Base-by-base conservation (phyloP, 108 stramenopile species). In the Aurantiochytrium sp. region DNA sequence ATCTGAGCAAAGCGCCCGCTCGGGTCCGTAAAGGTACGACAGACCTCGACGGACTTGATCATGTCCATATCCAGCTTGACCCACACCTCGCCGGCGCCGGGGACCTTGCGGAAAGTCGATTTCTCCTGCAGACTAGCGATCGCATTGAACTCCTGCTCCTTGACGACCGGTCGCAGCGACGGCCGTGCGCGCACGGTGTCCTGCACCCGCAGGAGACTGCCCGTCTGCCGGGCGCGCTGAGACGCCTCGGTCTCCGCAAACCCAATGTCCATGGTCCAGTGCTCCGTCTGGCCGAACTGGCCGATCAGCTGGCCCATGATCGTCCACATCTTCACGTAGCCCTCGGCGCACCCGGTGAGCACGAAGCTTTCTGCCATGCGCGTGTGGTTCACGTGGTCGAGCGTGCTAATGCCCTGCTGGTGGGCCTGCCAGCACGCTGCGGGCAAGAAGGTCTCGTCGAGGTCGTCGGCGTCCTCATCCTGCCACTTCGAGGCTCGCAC, bases 241-340 rank as follows among this genome's bases (percentile, higher is more conserved):
- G 0, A 6, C 6, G 21, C 30, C 30, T 81, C 42, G 0, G n/a
- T 24, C 39, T 81, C 42, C 10, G 39, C 0, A 81, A 48, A 81
- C 2, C 45, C 30, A 41, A 21, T 41, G 0, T 81, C 45, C 54
- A 85, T 53, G 15, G 36, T 22, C 88, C 88, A 88, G 2, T 15
- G 55, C 0, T 32, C 30, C 17, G 31, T 4, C 88, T 92, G 90
- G 17, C 92, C 92, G 50, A 92, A 92, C 1, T 87, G 88, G n/a
- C 92, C 92, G 42, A 92, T 87, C 68, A 90, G 73, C 24, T 53
- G 55, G 48, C 92, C 92, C 34, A 42, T 88, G 41, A 86, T 24
- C 37, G 92, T 88, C 92, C 92, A 92, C 27, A 92, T 54, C 41
- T 87, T 86, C 22, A 92, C 91, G 37, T 92, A 86, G 87, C 90